These are phyloP conservation scores for Coniferiporia weirii DNA, from an alignment of 1,284 basidiomycete species.

Conservation along the genomic window DNA sequence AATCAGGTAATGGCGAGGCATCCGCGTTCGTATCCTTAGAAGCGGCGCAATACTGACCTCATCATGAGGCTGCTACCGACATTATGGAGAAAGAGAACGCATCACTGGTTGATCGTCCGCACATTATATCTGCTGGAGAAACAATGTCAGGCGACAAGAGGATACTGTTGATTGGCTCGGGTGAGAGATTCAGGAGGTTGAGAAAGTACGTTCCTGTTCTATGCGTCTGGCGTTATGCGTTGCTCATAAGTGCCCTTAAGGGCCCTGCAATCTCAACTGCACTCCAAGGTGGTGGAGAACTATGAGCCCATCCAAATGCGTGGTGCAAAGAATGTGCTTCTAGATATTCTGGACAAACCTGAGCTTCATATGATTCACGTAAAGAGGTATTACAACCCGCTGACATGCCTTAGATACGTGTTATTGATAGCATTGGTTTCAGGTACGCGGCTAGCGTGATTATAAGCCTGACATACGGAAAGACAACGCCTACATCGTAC, in stretches of 20 bases:
- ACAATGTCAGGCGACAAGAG: constrained; percentile 23
- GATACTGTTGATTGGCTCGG: constrained; percentile 16
- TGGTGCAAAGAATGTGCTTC: constrained; percentile 43
- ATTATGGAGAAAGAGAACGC: constrained; percentile 31
- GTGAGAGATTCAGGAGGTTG: constrained; percentile 23
- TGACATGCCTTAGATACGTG: neutral
- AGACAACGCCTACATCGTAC: constrained; percentile 41
- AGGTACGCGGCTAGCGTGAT: constrained; percentile 63
- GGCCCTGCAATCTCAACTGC: constrained; percentile 50
- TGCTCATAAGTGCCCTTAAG: constrained; percentile 14
- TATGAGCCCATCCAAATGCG: constrained; percentile 44
- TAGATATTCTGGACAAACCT: constrained; percentile 48
- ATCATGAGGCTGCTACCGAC: constrained; percentile 24
- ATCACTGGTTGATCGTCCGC: constrained; percentile 25
- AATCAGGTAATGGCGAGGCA: constrained; percentile 26
- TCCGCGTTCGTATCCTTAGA: neutral
- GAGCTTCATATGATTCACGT: constrained; percentile 47
- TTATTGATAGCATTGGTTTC: neutral
- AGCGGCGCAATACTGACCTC: neutral
- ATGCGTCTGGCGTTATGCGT: neutral
- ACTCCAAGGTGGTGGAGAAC: constrained; percentile 39
- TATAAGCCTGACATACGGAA: constrained; percentile 62
- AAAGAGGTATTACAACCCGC: constrained; percentile 34
- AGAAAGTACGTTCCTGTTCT: constrained; percentile 22
- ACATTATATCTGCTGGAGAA: constrained; percentile 23